Conservation (phyloP, 495 filamentous ascomycete species). For the Aspergillus saccharolyticus region DNA sequence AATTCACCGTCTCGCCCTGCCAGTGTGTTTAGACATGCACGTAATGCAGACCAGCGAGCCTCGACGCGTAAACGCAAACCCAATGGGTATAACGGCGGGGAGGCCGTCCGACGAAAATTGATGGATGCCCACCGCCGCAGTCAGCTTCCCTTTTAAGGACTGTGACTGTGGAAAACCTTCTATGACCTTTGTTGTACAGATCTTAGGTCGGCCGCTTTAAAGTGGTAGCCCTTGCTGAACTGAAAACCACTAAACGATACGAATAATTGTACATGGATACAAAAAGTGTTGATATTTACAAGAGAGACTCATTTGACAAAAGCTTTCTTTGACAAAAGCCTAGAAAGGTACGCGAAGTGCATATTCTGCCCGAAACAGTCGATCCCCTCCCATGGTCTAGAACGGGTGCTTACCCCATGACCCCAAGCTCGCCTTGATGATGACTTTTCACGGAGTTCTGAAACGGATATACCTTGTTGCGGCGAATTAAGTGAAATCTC, state of each 20-base stretch:
- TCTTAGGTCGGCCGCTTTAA: neutral
- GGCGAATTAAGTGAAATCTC: neutral
- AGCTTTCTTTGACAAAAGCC: neutral
- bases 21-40: conserved; percentile 44
- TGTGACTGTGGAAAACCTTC: conserved; percentile 2
- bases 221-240: neutral
- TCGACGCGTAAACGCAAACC: conserved; percentile 42
- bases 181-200: neutral
- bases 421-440: conserved; percentile 18
- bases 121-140: conserved; percentile 42
- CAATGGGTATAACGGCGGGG: conserved; percentile 34
- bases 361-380: neutral
- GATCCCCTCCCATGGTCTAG: neutral
- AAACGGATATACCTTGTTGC: conserved; percentile 17
- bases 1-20: conserved; percentile 42
- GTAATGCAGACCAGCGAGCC: conserved; percentile 40
- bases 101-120: conserved; percentile 45
- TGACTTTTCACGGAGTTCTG: conserved; percentile 13
- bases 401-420: conserved; percentile 6
- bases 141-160: conserved; percentile 36
- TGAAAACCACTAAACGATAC: neutral
- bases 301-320: neutral
- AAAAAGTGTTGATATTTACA: neutral
- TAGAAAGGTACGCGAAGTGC: neutral
- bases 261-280: neutral